Conservation (phyloP, 129 eudicot species). For the Dittrichia graveolens region DNA sequence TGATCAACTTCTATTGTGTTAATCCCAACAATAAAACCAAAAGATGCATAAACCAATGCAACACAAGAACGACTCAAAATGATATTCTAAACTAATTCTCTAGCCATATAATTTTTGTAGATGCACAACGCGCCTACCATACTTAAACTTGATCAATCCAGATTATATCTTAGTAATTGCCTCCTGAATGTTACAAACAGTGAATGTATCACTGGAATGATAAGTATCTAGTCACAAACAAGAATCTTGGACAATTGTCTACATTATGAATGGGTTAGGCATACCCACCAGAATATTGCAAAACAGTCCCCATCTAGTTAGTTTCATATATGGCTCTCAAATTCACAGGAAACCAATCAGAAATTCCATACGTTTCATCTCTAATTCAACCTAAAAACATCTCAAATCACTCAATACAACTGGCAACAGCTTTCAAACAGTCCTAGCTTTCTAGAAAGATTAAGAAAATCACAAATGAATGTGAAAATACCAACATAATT, state of each 20-base stretch:
- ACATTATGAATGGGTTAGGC: neutral
- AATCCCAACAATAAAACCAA: neutral
- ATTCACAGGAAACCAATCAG: neutral
- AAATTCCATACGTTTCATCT: neutral
- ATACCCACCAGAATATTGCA: neutral
- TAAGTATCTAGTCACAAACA: conserved; percentile 9
- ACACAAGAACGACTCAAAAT: neutral
- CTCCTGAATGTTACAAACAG: conserved; percentile 15
- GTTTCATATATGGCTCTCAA: conserved; percentile 1
- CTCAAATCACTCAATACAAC: conserved; percentile 3
- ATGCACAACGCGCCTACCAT: neutral
- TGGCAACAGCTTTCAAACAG: conserved; percentile 11
- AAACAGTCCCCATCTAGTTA: neutral
- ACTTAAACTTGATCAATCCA: neutral
- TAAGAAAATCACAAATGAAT: too few species aligned
- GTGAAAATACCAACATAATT: neutral
- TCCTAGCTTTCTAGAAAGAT: neutral
- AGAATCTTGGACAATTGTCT: neutral
- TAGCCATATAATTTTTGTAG: neutral
- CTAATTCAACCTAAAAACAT: conserved; percentile 29
- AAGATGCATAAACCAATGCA: neutral
- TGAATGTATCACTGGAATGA: conserved; percentile 1
- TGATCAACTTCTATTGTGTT: neutral
- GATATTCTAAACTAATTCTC: conserved; percentile 3
- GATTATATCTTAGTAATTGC: neutral